These are phyloP conservation scores for Solanum hybrid DNA, from an alignment of 305 asterid genomes.

Conservation along the genomic window DNA sequence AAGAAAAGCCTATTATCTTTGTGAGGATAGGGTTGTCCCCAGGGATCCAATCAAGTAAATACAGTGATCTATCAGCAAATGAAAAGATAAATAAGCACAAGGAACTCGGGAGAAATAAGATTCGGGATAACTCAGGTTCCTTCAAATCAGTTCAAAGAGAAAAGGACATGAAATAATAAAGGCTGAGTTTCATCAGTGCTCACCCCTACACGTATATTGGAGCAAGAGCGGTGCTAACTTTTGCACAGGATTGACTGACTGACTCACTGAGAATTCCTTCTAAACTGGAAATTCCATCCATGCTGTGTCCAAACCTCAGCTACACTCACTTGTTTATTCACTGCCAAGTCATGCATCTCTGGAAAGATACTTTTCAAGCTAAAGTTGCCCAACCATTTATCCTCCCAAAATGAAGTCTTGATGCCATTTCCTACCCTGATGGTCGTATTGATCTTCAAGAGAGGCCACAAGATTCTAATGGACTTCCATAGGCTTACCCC, in stretches of 20 bases:
- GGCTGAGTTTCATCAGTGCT: neutral
- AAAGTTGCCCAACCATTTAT: neutral
- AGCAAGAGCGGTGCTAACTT: neutral
- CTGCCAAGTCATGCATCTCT: no score
- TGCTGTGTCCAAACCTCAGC: neutral
- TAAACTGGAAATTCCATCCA: neutral
- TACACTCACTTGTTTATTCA: no score
- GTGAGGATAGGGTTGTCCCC: neutral
- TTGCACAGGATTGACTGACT: neutral
- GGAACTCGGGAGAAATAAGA: neutral
- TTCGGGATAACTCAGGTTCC: neutral
- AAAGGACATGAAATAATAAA: neutral
- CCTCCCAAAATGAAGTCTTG: neutral
- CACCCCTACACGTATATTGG: neutral
- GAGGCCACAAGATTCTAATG: neutral
- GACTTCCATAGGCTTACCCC: neutral
- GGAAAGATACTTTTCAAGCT: no score
- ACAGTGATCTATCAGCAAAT: neutral
- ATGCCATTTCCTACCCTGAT: neutral
- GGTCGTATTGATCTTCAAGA: neutral
- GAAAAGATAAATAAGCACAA: neutral
- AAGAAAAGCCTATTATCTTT: neutral
- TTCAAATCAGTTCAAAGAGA: neutral
- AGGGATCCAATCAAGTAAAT: neutral
- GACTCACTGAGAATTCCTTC: neutral